Evolutionary conservation across 2,329 filamentous ascomycete species (phyloP).

Genomic region (Trichoderma breve): DNA sequence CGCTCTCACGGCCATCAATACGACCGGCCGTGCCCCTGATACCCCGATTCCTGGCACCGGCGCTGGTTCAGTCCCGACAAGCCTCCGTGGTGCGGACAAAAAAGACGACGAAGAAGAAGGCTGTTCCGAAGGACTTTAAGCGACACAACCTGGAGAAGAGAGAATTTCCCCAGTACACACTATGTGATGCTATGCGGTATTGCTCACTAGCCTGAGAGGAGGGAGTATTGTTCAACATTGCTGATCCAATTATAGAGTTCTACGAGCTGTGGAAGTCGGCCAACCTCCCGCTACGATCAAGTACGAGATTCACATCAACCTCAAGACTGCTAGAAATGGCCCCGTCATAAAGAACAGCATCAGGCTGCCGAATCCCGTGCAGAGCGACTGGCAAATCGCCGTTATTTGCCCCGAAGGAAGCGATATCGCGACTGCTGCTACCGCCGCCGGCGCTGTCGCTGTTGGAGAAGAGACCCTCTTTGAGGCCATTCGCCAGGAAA

Average conservation of each 20-base stretch:
- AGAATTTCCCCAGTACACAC: conserved; percentile 65
- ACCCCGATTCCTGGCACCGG: conserved; percentile 50
- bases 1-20: conserved; percentile 39
- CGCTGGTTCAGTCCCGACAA: conserved; percentile 44
- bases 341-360: conserved; percentile 84
- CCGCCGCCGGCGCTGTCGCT: conserved; percentile 72
- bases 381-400: conserved; percentile 82
- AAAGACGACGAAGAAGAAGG: conserved; percentile 57
- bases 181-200: conserved; percentile 92
- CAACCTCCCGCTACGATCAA: conserved; percentile 69
- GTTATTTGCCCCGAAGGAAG: conserved; percentile 87
- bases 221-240: neutral
- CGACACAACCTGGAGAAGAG: conserved; percentile 65
- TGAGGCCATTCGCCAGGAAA: conserved; percentile 67
- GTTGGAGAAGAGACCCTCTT: conserved; percentile 88
- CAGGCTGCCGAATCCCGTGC: conserved; percentile 83
- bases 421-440: conserved; percentile 69
- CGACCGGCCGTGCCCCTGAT: conserved; percentile 45
- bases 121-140: conserved; percentile 62
- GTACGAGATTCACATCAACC: conserved; percentile 83
- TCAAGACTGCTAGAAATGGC: conserved; percentile 81
- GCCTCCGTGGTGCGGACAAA: conserved; percentile 44
- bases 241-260: conserved; percentile 58
- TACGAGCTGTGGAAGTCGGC: conserved; percentile 90
- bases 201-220: no score